Percentiles rank a stretch among this genome's conserved stretches.
Evolutionary conservation across 306 rosid genomes (phyloP).

Genomic region (Cucurbita pepo): DNA sequence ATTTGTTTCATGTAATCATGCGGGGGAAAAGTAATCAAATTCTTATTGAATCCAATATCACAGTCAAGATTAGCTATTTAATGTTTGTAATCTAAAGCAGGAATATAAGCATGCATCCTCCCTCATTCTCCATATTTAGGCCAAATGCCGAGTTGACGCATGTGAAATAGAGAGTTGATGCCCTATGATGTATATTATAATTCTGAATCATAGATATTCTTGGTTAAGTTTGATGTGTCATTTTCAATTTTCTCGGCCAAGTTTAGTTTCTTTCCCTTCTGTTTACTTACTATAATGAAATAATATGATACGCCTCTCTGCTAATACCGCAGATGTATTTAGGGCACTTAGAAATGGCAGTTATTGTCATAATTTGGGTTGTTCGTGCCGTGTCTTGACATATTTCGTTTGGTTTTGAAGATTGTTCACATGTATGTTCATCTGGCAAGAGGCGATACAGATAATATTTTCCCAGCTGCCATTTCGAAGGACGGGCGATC

Average conservation of each 20-base stretch:
- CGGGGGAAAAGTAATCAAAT: background rate
- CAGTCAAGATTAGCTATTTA: background rate
- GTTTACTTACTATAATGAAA: background rate
- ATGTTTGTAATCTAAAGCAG: background rate
- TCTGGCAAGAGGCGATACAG: conserved; percentile 69
- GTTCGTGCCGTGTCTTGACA: background rate
- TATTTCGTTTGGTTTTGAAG: conserved; percentile 26
- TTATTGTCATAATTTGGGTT: background rate
- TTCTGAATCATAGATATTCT: background rate
- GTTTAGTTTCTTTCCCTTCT: background rate
- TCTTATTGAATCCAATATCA: background rate
- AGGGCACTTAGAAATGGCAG: background rate
- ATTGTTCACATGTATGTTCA: conserved; percentile 84
- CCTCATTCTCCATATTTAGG: background rate
- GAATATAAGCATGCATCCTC: background rate
- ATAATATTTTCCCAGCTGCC: conserved; percentile 75
- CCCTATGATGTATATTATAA: background rate
- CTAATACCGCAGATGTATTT: background rate
- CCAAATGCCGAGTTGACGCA: background rate
- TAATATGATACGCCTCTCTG: background rate
- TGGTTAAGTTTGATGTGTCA: background rate
- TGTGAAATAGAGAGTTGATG: background rate
- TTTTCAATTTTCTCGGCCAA: background rate
- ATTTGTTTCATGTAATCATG: background rate
- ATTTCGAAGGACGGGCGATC: conserved; percentile 97